Conservation (phyloP, 176 grass and related monocot species). For the Echinochloa phyllopogon region DNA sequence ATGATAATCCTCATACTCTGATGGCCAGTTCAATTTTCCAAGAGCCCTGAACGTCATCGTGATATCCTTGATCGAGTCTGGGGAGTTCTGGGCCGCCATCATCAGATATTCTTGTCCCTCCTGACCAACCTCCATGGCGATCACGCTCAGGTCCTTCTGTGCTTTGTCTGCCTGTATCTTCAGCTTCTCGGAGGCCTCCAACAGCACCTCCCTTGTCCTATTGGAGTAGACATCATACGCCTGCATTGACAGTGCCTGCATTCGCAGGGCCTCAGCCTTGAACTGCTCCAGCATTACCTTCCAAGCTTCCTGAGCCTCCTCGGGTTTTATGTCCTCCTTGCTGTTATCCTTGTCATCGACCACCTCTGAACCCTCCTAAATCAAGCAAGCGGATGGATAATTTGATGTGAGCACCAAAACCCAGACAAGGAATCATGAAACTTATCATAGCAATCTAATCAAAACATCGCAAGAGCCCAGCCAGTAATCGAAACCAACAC, state of each 20-base stretch:
- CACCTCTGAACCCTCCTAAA: constrained; percentile 34
- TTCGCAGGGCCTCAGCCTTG: constrained; percentile 69
- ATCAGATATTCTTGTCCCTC: constrained; percentile 85
- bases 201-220: constrained; percentile 62
- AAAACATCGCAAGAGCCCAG: neutral
- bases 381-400: neutral
- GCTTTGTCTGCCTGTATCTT: constrained; percentile 87
- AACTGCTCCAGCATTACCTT: constrained; percentile 68
- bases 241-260: constrained; percentile 54
- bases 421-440: neutral
- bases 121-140: constrained; percentile 64
- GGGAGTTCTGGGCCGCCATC: constrained; percentile 74
- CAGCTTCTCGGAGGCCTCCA: constrained; percentile 70
- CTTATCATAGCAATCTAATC: neutral
- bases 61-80: constrained; percentile 79
- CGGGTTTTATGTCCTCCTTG: constrained; percentile 45
- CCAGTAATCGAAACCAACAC: neutral
- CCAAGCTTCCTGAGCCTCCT: constrained; percentile 69
- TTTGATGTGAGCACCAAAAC: neutral
- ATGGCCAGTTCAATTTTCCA: constrained; percentile 57
- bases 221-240: constrained; percentile 77
- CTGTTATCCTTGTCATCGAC: constrained; percentile 31
- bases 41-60: constrained; percentile 54
- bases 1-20: constrained; percentile 80
- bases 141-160: constrained; percentile 64